phyloP scores from a whole-genome alignment of 495 filamentous ascomycete genomes.

The Podospora pseudopauciseta region DNA sequence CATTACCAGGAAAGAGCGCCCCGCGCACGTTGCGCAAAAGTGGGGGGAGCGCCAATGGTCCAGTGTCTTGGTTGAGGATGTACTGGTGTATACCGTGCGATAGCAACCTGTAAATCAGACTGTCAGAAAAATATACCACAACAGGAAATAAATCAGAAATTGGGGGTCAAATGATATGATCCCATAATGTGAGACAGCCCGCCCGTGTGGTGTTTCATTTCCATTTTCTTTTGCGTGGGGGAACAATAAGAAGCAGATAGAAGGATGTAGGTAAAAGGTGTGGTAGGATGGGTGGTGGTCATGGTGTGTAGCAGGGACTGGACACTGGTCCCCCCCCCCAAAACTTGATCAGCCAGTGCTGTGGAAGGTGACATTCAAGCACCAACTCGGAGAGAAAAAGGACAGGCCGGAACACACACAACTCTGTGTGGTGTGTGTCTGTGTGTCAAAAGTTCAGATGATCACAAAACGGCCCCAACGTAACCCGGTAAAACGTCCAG shows the following conservation, averaged over 20 bases:
- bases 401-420: background rate
- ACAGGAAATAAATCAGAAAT: background rate
- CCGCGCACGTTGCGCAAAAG: conserved; percentile 68
- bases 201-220: conserved; percentile 20
- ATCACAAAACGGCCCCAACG: background rate
- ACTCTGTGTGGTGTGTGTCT: background rate
- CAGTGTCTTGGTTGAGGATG: conserved; percentile 60
- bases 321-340: too few relatives aligned
- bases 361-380: conserved; percentile 7
- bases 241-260: conserved; percentile 21
- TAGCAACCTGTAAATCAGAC: conserved; percentile 56
- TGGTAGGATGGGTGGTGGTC: conserved; percentile 4
- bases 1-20: conserved; percentile 76
- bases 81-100: conserved; percentile 63
- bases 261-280: conserved; percentile 9
- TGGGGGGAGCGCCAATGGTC: conserved; percentile 51
- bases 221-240: conserved; percentile 22
- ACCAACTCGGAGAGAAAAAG: background rate
- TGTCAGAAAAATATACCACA: background rate
- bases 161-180: conserved; percentile 9
- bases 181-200: background rate
- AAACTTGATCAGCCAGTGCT: background rate
- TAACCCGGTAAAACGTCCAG: background rate
- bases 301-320: background rate
- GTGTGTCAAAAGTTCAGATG: conserved; percentile 2